Evolutionary conservation across 148 eudicot genomes (phyloP).

Genomic region (Rhododendron henanense): DNA sequence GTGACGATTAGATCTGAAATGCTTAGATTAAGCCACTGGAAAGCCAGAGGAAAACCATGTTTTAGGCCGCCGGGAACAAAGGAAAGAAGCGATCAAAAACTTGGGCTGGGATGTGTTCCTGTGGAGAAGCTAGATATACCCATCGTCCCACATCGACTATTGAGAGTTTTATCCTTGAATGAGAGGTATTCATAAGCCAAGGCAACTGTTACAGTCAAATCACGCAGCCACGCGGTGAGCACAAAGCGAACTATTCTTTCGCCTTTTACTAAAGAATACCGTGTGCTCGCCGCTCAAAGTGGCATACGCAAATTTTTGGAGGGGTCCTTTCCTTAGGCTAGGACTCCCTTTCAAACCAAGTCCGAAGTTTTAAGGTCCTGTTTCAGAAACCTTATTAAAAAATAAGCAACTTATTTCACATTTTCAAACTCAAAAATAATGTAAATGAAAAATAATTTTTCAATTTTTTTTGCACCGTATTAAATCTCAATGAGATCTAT

Average conservation of each 20-base stretch:
- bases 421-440: too few species aligned
- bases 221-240: not conserved
- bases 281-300: not conserved
- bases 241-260: not conserved
- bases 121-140: not conserved
- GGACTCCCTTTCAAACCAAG: too few species aligned
- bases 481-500: too few species aligned
- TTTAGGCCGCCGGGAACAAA: not conserved
- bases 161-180: not conserved
- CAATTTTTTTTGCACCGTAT: too few species aligned
- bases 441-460: too few species aligned
- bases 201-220: too few species aligned
- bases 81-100: not conserved
- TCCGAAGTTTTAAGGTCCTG: too few species aligned
- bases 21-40: not conserved
- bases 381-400: too few species aligned
- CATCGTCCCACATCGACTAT: not conserved
- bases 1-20: not conserved
- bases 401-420: too few species aligned
- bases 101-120: not conserved
- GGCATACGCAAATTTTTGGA: too few species aligned
- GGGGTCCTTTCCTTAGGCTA: too few species aligned
- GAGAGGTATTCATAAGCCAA: not conserved
- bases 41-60: not conserved
- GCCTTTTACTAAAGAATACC: not conserved